Evolutionary conservation across 495 filamentous ascomycete species (phyloP).

Genomic region (Lophium mytilinum): DNA sequence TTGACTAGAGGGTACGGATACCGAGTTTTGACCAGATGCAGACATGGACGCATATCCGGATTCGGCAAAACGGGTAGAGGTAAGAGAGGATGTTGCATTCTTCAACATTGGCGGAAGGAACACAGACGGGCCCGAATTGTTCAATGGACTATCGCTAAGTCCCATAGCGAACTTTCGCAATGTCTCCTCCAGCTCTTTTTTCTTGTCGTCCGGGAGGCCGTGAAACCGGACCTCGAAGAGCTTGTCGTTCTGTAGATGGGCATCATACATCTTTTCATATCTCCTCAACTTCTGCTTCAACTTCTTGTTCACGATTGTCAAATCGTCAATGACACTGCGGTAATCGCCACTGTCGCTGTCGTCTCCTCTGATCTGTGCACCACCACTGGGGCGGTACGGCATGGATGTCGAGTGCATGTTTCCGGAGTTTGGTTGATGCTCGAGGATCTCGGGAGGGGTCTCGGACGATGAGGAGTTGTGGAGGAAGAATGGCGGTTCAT

Average conservation of each 20-base stretch:
- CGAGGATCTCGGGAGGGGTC: constrained; percentile 22
- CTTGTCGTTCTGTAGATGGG: constrained; percentile 54
- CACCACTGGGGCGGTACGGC: constrained; percentile 8
- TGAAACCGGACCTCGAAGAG: constrained; percentile 72
- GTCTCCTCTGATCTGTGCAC: constrained; percentile 2
- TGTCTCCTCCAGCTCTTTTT: constrained; percentile 63
- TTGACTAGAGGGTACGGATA: constrained; percentile 15
- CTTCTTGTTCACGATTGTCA: constrained; percentile 45
- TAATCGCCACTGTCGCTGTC: constrained; percentile 33
- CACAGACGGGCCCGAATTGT: not conserved
- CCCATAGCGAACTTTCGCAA: constrained; percentile 56
- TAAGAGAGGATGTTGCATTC: constrained; percentile 35
- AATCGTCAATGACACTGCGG: constrained; percentile 36
- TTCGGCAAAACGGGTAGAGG: constrained; percentile 51
- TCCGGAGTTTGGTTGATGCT: not conserved
- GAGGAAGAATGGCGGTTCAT: constrained; percentile 37
- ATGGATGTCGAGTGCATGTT: constrained; percentile 4
- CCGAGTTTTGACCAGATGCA: constrained; percentile 38
- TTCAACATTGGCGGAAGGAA: constrained; percentile 2
- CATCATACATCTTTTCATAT: constrained; percentile 54
- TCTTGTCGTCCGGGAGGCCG: constrained; percentile 55
- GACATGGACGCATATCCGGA: constrained; percentile 72
- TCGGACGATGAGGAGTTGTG: constrained; percentile 31
- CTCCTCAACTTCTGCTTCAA: constrained; percentile 60
- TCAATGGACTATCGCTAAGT: constrained; percentile 34